Base-by-base conservation (phyloP, 257 asterid species). In the Solanum megistacrolobum region DNA sequence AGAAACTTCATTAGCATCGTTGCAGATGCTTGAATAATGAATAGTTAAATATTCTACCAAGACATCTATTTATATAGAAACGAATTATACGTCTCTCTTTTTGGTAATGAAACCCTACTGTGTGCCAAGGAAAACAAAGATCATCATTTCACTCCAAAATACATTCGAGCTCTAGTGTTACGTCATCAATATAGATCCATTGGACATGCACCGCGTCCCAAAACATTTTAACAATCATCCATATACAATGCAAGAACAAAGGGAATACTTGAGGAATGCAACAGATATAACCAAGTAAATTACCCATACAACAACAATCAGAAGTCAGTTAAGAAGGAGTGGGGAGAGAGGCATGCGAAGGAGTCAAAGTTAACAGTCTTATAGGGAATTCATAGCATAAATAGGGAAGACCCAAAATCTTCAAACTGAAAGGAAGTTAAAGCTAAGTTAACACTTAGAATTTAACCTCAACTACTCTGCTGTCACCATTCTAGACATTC, bases 161-260 rank as follows among this genome's bases (percentile, higher is more conserved):
- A 81, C 85, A 62, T 89, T 68, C 87, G 21, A 46, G 83, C 83
- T 65, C 78, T 89, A 88, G 88, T 34, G 72, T 48, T 85, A 38
- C 86, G 87, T 32, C 32, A 87, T 52, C 88, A 91, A 84, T 86
- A 74, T 83, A 79, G 88, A 91, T 89, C 93, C 93, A 89, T 90
- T 91, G 89, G 86, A 88, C 87, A 92, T 87, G 93, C 91, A 88
- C 88, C 85, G 90, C 91, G 86, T 89, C 91, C 88, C 92, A 89
- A 93, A 88, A 90, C 86, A 88, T 87, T 85, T 86, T 62, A 90
- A 87, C 91, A 87, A 88, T 91, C 94, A 93, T 88, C 97, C 95
- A 91, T 93, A 90, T 91, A 90, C 91, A 91, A 89, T 87, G 79
- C 83, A 92, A 68, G 89, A 38, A 78, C 78, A 89, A 87, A 82